phyloP scores from a whole-genome alignment of 352 stramenopile genomes.

The Globisporangium camurandrum region DNA sequence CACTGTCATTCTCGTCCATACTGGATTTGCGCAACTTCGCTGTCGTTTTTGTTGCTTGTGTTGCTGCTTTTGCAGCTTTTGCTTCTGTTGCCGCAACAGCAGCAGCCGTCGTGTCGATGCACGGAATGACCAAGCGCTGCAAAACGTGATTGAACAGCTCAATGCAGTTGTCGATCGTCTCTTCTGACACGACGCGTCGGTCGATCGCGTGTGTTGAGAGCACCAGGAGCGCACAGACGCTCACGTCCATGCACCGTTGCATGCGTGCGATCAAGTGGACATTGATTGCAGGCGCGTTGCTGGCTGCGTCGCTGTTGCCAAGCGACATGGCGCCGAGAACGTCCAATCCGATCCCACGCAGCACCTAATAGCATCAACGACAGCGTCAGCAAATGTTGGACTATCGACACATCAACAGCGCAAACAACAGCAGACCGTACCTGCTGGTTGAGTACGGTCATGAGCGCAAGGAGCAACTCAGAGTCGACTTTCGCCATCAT shows the following conservation, averaged over 20 bases:
- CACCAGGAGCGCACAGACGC: constrained; percentile 64
- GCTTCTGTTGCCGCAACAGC: constrained; percentile 14
- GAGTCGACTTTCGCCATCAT: constrained; percentile 50
- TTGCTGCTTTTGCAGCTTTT: neutral
- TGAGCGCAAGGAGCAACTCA: constrained; percentile 48
- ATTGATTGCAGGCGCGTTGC: constrained; percentile 27
- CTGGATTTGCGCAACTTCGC: neutral
- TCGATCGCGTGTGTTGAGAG: constrained; percentile 68
- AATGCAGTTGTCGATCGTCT: constrained; percentile 78
- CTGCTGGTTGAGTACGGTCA: constrained; percentile 47
- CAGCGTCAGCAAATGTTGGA: neutral
- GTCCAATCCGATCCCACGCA: constrained; percentile 22
- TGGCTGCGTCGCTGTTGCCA: constrained; percentile 23
- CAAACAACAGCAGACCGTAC: constrained; percentile 12
- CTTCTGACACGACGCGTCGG: constrained; percentile 63
- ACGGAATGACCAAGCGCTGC: constrained; percentile 52
- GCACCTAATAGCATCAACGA: constrained; percentile 4
- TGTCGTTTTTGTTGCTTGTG: constrained; percentile 8
- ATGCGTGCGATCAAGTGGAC: constrained; percentile 24
- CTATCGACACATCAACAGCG: neutral
- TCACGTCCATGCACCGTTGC: constrained; percentile 48
- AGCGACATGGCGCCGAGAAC: constrained; percentile 22
- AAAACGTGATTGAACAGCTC: constrained; percentile 53
- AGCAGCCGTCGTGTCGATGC: constrained; percentile 51
- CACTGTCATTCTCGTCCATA: neutral